A percentile compares a stretch with the other conserved stretches of the same genome.
phyloP scores from a whole-genome alignment of 2,329 filamentous ascomycete species.

The Penicillium sp. region DNA sequence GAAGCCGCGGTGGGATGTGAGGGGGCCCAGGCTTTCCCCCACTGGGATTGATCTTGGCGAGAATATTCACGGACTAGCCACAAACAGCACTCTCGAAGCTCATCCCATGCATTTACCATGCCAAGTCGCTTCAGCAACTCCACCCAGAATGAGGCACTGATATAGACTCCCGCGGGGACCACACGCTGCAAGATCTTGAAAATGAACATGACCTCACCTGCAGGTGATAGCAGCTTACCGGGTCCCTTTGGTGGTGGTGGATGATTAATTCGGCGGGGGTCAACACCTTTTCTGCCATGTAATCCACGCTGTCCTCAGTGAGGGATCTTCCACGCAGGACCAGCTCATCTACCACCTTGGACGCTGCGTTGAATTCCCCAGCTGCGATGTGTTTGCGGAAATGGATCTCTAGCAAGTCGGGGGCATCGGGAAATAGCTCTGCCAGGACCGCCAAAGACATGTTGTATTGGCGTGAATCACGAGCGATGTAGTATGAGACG shows the following conservation, averaged over 20 bases:
- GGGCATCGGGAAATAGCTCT: slow-evolving; percentile 29
- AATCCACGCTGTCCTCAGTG: slow-evolving; percentile 41
- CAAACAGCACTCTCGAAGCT: slow-evolving; percentile 49
- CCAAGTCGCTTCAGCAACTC: slow-evolving; percentile 58
- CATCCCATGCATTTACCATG: slow-evolving; percentile 50
- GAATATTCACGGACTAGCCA: slow-evolving; percentile 48
- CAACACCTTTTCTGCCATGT: slow-evolving; percentile 38
- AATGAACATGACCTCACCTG: slow-evolving; percentile 42
- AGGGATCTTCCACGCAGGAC: slow-evolving; percentile 41
- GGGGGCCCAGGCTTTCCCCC: slow-evolving; percentile 7
- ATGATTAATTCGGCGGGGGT: slow-evolving; percentile 27
- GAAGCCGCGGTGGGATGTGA: background rate
- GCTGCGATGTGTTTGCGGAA: slow-evolving; percentile 38
- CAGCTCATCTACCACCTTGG: slow-evolving; percentile 47
- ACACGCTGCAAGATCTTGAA: slow-evolving; percentile 47
- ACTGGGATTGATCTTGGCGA: slow-evolving; percentile 8
- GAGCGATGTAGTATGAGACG: slow-evolving; percentile 46
- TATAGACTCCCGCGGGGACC: slow-evolving; percentile 41
- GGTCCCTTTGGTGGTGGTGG: slow-evolving; percentile 20
- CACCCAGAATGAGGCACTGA: slow-evolving; percentile 48
- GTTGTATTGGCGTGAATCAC: slow-evolving; percentile 51
- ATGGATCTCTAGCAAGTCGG: slow-evolving; percentile 35
- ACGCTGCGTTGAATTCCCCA: slow-evolving; percentile 28
- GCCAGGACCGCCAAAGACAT: slow-evolving; percentile 53
- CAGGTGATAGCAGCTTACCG: slow-evolving; percentile 26